Evolutionary conservation across 495 filamentous ascomycete genomes (phyloP).

Genomic region (Tuber calosporum): DNA sequence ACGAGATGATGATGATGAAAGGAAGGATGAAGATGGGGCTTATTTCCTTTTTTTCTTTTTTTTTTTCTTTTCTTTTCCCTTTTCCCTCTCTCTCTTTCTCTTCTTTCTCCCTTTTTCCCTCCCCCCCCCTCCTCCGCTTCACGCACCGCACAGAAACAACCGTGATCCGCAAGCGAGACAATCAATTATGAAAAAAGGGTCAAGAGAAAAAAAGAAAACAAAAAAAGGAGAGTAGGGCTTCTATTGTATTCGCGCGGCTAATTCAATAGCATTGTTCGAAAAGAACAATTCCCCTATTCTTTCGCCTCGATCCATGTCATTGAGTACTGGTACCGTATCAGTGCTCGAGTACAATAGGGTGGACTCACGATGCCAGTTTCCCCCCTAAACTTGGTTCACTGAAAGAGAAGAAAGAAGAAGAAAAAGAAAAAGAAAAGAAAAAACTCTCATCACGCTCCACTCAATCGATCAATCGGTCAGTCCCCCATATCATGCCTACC

Average conservation of each 20-base stretch:
- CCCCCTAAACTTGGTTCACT: background rate
- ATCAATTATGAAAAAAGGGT: background rate
- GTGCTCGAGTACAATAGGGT: background rate
- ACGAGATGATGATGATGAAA: slow-evolving; percentile 1
- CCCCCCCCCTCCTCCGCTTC: background rate
- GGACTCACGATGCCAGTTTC: background rate
- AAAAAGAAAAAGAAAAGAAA: too few relatives aligned
- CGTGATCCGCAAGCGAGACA: background rate
- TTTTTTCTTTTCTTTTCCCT: background rate
- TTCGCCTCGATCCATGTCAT: background rate
- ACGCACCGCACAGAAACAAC: background rate
- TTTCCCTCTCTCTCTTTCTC: background rate
- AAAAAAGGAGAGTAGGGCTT: background rate
- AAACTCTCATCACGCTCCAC: background rate
- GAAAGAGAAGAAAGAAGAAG: too few relatives aligned
- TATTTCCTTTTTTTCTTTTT: slow-evolving; percentile 4
- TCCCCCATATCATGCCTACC: background rate
- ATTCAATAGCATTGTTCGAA: background rate
- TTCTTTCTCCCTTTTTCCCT: background rate
- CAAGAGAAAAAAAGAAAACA: background rate
- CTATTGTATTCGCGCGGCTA: slow-evolving; percentile 3
- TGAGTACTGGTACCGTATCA: too few relatives aligned
- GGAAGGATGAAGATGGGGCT: slow-evolving; percentile 16
- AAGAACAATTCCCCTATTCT: background rate
- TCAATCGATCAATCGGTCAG: background rate